phyloP scores from a whole-genome alignment of 768 basidiomycete species.

The Filobasidium floriforme region DNA sequence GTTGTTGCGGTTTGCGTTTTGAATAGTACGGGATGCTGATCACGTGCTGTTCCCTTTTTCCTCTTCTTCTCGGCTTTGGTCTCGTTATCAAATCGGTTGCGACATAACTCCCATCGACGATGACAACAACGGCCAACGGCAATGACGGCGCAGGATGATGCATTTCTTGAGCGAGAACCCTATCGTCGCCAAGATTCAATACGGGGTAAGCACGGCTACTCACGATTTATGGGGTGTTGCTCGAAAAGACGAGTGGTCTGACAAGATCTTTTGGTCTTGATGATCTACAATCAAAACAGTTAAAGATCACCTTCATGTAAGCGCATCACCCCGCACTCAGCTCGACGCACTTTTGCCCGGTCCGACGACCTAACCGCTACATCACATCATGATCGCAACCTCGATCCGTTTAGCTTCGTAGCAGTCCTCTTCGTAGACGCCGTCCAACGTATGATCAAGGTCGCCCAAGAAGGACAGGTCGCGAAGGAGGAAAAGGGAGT shows the following conservation, averaged over 20 bases:
- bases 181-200: slow-evolving; percentile 79
- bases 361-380: neutral
- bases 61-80: neutral
- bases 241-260: neutral
- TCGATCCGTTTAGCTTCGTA: slow-evolving; percentile 54
- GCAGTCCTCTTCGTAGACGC: slow-evolving; percentile 83
- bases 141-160: slow-evolving; percentile 31
- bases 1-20: neutral
- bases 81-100: too few relatives aligned
- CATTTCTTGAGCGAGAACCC: slow-evolving; percentile 51
- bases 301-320: slow-evolving; percentile 91
- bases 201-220: slow-evolving; percentile 49
- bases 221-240: too few relatives aligned
- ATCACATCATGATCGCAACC: too few relatives aligned
- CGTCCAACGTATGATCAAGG: slow-evolving; percentile 77
- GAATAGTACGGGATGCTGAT: neutral
- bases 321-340: slow-evolving; percentile 28
- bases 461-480: slow-evolving; percentile 46
- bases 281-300: slow-evolving; percentile 27
- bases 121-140: too few relatives aligned
- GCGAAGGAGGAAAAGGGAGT: slow-evolving; percentile 55
- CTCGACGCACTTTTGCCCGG: slow-evolving; percentile 9
- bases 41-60: too few relatives aligned
- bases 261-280: neutral
- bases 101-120: too few relatives aligned